These are phyloP conservation scores for Antitrichia curtipendula DNA, from an alignment of 225 moss, liverwort and hornwort species.

Conservation along the genomic window DNA sequence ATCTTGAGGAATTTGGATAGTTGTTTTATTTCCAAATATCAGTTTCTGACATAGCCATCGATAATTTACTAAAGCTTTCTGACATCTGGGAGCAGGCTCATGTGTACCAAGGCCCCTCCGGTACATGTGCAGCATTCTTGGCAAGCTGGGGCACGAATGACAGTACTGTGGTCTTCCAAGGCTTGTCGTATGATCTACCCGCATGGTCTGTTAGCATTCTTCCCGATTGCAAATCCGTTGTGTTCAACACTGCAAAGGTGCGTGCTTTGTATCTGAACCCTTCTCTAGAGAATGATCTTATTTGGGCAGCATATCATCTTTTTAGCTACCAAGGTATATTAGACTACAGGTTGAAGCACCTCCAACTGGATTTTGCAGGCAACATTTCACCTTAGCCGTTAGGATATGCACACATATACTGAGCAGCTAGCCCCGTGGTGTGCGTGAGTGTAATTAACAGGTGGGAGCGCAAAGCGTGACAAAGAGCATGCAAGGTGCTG, in stretches of 20 bases:
- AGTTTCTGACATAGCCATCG: neutral
- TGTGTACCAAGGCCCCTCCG: slow-evolving; percentile 20
- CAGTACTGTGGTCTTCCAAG: slow-evolving; percentile 45
- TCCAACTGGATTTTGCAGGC: neutral
- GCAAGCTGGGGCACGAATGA: slow-evolving; percentile 21
- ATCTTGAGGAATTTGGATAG: neutral
- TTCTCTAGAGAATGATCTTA: neutral
- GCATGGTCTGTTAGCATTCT: slow-evolving; percentile 91
- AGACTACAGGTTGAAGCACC: neutral
- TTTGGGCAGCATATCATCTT: neutral
- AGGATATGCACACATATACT: neutral
- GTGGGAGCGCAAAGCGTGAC: slow-evolving; percentile 52
- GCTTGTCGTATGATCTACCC: slow-evolving; percentile 44
- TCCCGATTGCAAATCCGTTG: slow-evolving; percentile 62
- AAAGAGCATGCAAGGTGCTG: slow-evolving; percentile 30
- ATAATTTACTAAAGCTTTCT: neutral
- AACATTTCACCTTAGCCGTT: neutral
- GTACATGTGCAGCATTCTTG: slow-evolving; percentile 61
- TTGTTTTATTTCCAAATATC: neutral
- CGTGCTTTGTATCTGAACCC: neutral
- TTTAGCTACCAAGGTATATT: neutral
- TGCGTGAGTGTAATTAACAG: slow-evolving; percentile 1
- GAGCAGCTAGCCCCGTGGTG: neutral
- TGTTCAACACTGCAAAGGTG: slow-evolving; percentile 80
- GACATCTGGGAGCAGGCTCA: slow-evolving; percentile 13